phyloP scores from a whole-genome alignment of 192 early-diverging fungal genomes.

The Gryganskiella cystojenkinii region DNA sequence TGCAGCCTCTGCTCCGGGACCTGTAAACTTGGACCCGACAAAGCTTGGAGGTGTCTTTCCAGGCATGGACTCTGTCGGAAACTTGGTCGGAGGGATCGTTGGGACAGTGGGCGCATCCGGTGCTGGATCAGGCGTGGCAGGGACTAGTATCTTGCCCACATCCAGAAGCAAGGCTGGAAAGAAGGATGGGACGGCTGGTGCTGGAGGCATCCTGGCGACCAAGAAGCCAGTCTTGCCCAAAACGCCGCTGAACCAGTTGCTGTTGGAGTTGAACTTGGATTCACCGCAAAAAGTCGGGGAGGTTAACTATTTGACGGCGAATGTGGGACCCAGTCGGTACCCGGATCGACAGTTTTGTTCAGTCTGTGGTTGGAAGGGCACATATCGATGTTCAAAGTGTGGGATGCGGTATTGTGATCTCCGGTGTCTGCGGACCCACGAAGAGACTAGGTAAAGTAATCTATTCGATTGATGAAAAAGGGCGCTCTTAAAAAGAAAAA shows the following conservation, averaged over 20 bases:
- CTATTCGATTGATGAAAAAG: no score
- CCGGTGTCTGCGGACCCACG: constrained; percentile 60
- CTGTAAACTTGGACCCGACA: background rate
- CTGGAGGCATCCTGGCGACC: no score
- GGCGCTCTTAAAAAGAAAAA: no score
- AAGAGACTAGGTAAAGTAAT: constrained; percentile 65
- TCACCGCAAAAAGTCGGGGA: background rate
- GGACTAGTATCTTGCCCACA: no score
- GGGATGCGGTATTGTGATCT: constrained; percentile 70
- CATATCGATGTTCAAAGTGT: constrained; percentile 65
- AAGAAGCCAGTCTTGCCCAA: background rate
- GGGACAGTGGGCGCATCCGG: background rate
- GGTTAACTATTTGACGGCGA: constrained; percentile 37
- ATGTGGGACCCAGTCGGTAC: constrained; percentile 20
- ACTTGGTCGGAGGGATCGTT: background rate
- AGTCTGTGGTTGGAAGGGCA: constrained; percentile 62
- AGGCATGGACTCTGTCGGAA: background rate
- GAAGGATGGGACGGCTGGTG: no score
- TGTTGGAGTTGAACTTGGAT: background rate
- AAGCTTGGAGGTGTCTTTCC: background rate
- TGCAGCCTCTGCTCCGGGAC: constrained; percentile 14
- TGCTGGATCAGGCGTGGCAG: no score
- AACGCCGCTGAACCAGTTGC: background rate
- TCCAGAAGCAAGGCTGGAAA: no score
- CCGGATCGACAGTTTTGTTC: constrained; percentile 60